Evolutionary conservation across 805 yeast genomes (phyloP), one percentile per base, ranked within the genome.

Genomic region (Yarrowia sp.): DNA sequence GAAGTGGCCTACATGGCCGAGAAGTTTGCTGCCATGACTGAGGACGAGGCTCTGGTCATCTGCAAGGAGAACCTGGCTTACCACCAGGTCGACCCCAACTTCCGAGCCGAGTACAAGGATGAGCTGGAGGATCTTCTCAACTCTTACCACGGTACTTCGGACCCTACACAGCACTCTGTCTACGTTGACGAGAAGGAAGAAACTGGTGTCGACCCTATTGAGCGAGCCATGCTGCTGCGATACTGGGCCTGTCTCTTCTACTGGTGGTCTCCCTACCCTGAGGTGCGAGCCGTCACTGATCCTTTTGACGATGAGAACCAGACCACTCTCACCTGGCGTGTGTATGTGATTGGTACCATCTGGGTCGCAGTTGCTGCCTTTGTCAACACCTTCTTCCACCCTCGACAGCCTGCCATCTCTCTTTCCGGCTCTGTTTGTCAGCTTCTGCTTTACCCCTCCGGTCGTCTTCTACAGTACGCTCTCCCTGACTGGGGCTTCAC

Each of bases 261-360:
- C 33, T 42, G 48, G 45, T 55, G 62, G 62, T 82, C 86, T 18
- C 88, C 89, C 9, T 86, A 86, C 71, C 84, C 88, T 0, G 90
- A 86, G 73, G 89, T 86, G 18, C 80, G 90, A 73, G 83, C 89
- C 32, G 82, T 86, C 22, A 79, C 82, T 7, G 82, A 80, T 44
- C 80, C 84, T 1, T 74, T 68, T 48, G 86, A 83, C 68, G 84
- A 83, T 65, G 79, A 81, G 1, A 58, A 68, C 28, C 66, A 77
- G 28, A 80, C 80, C 1, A 80, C 80, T 67, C 85, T 83, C 75
- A 81, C 85, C 63, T 80, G 77, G 53, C 73, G 82, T 69, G 72
- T 79, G 13, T 78, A 78, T 67, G 66, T 74, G 31, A 66, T 79
- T 13, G 79, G 78, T 1, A 68, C 77, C 35, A 60, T 78, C 45